These are phyloP conservation scores for Zoysia japonica DNA, from an alignment of 176 grass and related monocot genomes.

Conservation along the genomic window DNA sequence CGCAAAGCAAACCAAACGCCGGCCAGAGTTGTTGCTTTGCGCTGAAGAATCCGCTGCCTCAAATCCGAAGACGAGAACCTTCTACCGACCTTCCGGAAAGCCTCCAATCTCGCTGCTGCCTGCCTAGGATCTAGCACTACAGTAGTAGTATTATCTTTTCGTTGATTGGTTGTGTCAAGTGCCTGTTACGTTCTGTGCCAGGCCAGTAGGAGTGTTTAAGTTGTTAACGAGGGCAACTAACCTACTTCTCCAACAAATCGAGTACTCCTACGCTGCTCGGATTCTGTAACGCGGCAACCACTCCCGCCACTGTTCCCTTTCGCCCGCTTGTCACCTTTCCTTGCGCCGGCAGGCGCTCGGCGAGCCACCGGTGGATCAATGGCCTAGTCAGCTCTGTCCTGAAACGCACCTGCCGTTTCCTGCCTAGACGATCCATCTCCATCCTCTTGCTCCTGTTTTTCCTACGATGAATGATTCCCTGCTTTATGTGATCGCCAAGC, in stretches of 20 bases:
- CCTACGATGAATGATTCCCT: neutral
- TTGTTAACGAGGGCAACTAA: neutral
- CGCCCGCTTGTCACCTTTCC: neutral
- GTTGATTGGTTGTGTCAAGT: neutral
- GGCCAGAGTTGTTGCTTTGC: neutral
- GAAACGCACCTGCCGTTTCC: neutral
- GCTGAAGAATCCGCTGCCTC: slow-evolving; percentile 3
- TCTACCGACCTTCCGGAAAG: neutral
- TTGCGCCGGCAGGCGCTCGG: neutral
- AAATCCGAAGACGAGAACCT: neutral
- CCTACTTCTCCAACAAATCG: slow-evolving; percentile 8
- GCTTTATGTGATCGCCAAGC: neutral
- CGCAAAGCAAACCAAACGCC: neutral
- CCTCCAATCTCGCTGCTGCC: neutral
- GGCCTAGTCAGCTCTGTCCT: neutral
- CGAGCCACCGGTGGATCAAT: neutral
- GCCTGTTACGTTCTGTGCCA: neutral
- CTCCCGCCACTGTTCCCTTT: neutral
- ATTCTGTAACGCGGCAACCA: slow-evolving; percentile 17
- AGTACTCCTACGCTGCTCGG: neutral
- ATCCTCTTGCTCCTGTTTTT: neutral
- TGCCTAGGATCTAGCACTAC: neutral
- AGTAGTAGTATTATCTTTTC: neutral
- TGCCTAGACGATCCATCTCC: neutral
- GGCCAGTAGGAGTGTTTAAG: neutral